A percentile compares a stretch with the other conserved stretches of the same genome.
Conservation (phyloP, 768 basidiomycete species). For the Podaxis sp. region DNA sequence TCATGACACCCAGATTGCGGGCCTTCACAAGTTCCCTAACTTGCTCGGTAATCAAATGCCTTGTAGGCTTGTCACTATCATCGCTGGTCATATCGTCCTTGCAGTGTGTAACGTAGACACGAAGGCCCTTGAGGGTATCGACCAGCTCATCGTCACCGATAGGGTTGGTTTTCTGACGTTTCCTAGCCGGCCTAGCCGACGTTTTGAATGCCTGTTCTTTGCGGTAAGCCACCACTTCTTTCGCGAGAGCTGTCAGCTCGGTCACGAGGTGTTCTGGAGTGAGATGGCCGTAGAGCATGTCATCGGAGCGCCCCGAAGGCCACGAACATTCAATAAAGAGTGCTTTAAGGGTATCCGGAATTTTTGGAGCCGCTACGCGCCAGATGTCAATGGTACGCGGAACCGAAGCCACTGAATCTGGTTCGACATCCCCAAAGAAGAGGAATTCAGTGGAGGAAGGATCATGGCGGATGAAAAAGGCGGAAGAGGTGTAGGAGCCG, state of each 20-base stretch:
- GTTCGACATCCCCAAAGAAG: slow-evolving; percentile 95
- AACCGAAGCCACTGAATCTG: slow-evolving; percentile 63
- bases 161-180: slow-evolving; percentile 40
- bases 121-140: slow-evolving; percentile 56
- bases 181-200: slow-evolving; percentile 31
- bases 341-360: slow-evolving; percentile 65
- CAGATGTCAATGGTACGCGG: slow-evolving; percentile 74
- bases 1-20: slow-evolving; percentile 66
- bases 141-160: slow-evolving; percentile 42
- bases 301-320: slow-evolving; percentile 66
- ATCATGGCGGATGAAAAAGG: slow-evolving; percentile 82
- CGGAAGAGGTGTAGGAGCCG: slow-evolving; percentile 71
- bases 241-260: slow-evolving; percentile 72
- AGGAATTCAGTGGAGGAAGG: slow-evolving; percentile 67
- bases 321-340: slow-evolving; percentile 97
- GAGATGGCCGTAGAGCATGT: slow-evolving; percentile 82
- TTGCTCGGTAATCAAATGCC: slow-evolving; percentile 72
- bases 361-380: slow-evolving; percentile 76
- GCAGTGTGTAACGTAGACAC: slow-evolving; percentile 84
- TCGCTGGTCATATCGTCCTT: slow-evolving; percentile 67
- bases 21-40: slow-evolving; percentile 60
- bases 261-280: slow-evolving; percentile 75
- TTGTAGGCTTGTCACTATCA: slow-evolving; percentile 46
- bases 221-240: slow-evolving; percentile 50
- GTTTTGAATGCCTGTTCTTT: slow-evolving; percentile 29